phyloP scores from a whole-genome alignment of 352 stramenopile species.

The Globisporangium nodosum region DNA sequence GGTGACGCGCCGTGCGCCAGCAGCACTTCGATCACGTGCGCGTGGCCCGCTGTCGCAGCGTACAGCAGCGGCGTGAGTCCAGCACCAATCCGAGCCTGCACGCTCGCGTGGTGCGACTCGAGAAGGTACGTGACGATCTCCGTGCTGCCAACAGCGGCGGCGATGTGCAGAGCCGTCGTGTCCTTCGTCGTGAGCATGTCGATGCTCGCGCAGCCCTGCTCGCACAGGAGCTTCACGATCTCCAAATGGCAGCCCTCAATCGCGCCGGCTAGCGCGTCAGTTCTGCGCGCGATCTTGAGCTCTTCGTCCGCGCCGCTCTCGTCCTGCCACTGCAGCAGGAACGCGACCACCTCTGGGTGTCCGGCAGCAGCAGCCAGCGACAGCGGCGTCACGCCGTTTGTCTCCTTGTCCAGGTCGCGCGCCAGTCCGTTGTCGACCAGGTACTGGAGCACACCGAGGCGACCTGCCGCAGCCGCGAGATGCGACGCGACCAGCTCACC shows the following conservation, averaged over 20 bases:
- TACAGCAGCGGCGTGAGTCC: slow-evolving; percentile 6
- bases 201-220: slow-evolving; percentile 2
- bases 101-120: neutral
- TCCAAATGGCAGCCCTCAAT: slow-evolving; percentile 3
- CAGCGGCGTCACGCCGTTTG: slow-evolving; percentile 4
- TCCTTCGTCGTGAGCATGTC: slow-evolving; percentile 3
- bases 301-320: neutral
- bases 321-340: slow-evolving; percentile 5
- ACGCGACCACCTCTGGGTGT: slow-evolving; percentile 3
- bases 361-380: slow-evolving; percentile 5
- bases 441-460: slow-evolving; percentile 3
- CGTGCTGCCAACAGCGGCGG: neutral
- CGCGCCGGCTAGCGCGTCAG: slow-evolving; percentile 1
- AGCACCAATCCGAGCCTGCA: neutral
- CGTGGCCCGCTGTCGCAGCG: slow-evolving; percentile 1
- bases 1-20: slow-evolving; percentile 2
- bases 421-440: neutral
- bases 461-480: slow-evolving; percentile 4
- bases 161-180: slow-evolving; percentile 9
- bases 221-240: slow-evolving; percentile 2
- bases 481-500: neutral
- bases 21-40: slow-evolving; percentile 1
- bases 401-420: slow-evolving; percentile 4
- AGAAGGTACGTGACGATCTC: slow-evolving; percentile 7
- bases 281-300: neutral